Conservation (phyloP, 2,329 filamentous ascomycete species). For the Talaromyces islandicus region DNA sequence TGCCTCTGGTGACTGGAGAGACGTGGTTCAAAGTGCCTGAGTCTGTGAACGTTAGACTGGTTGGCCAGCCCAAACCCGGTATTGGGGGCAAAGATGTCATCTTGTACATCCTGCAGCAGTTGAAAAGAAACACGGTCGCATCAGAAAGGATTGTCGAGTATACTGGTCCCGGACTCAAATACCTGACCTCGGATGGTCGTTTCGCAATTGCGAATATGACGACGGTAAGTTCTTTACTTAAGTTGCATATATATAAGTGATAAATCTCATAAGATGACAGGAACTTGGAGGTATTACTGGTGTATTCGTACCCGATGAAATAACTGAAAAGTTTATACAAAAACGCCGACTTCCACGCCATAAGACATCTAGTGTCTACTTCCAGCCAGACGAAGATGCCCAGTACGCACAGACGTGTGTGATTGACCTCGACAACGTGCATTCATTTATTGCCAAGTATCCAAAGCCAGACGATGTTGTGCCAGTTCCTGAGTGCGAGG, state of each 20-base stretch:
- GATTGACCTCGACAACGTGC: constrained; percentile 35
- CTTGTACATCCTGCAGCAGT: constrained; percentile 36
- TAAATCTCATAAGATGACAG: constrained; percentile 6
- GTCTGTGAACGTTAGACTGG: constrained; percentile 34
- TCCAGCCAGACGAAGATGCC: constrained; percentile 34
- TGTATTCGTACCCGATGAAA: constrained; percentile 36
- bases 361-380: constrained; percentile 31
- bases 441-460: constrained; percentile 35
- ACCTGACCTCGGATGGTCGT: constrained; percentile 38
- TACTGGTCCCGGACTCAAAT: constrained; percentile 33
- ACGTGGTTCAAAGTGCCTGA: constrained; percentile 46
- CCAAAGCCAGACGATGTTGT: constrained; percentile 42
- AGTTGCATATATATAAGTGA: not conserved
- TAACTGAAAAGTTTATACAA: constrained; percentile 30
- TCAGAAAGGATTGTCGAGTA: constrained; percentile 43
- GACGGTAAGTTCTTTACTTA: constrained; percentile 17
- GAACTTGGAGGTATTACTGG: constrained; percentile 43
- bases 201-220: constrained; percentile 47
- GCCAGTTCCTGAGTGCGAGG: constrained; percentile 28
- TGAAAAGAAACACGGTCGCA: constrained; percentile 44
- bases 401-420: constrained; percentile 30
- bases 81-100: constrained; percentile 45
- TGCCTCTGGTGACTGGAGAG: constrained; percentile 41
- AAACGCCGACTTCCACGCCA: constrained; percentile 28
- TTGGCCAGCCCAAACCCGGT: constrained; percentile 29